A percentile compares a stretch with the other conserved stretches of the same genome.
Evolutionary conservation across 2,329 filamentous ascomycete genomes (phyloP).

Genomic region (Pseudopithomyces maydicus): DNA sequence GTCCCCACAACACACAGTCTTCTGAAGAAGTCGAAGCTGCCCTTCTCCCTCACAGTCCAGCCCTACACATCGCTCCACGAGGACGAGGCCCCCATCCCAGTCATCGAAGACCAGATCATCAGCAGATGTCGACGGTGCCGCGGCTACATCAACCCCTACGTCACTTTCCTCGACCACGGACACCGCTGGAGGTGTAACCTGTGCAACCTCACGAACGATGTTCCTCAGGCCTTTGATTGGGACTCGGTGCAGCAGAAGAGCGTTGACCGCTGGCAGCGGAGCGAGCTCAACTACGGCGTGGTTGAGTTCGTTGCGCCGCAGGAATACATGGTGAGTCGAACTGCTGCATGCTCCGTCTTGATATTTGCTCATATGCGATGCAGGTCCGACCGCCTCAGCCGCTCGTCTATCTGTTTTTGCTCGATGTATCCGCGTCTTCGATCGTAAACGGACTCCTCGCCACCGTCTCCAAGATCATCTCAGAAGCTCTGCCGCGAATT

Average conservation of each 20-base stretch:
- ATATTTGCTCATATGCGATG: too few relatives aligned
- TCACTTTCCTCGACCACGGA: slow-evolving; percentile 93
- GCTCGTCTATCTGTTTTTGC: slow-evolving; percentile 91
- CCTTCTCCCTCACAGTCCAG: slow-evolving; percentile 94
- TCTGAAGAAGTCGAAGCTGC: slow-evolving; percentile 92
- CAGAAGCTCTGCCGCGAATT: slow-evolving; percentile 94
- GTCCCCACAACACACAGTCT: slow-evolving; percentile 90
- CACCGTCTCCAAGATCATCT: slow-evolving; percentile 88
- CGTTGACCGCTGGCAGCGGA: slow-evolving; percentile 87
- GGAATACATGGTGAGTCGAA: slow-evolving; percentile 91
- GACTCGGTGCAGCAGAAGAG: slow-evolving; percentile 89
- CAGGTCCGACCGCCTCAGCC: slow-evolving; percentile 74
- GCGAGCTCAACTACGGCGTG: slow-evolving; percentile 94
- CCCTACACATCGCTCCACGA: slow-evolving; percentile 94
- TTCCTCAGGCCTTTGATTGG: slow-evolving; percentile 99
- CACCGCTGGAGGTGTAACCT: slow-evolving; percentile 99
- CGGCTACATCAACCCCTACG: slow-evolving; percentile 97
- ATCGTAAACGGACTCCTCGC: slow-evolving; percentile 90
- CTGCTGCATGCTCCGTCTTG: too few relatives aligned
- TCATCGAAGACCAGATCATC: slow-evolving; percentile 96
- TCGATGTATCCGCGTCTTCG: slow-evolving; percentile 90
- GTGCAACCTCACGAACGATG: slow-evolving; percentile 98
- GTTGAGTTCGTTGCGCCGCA: slow-evolving; percentile 98
- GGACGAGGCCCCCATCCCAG: slow-evolving; percentile 84
- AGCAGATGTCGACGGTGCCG: slow-evolving; percentile 90